A percentile compares a stretch with the other conserved stretches of the same genome.
phyloP scores from a whole-genome alignment of 1,139 yeast species.

The Yamadazyma sp. region DNA sequence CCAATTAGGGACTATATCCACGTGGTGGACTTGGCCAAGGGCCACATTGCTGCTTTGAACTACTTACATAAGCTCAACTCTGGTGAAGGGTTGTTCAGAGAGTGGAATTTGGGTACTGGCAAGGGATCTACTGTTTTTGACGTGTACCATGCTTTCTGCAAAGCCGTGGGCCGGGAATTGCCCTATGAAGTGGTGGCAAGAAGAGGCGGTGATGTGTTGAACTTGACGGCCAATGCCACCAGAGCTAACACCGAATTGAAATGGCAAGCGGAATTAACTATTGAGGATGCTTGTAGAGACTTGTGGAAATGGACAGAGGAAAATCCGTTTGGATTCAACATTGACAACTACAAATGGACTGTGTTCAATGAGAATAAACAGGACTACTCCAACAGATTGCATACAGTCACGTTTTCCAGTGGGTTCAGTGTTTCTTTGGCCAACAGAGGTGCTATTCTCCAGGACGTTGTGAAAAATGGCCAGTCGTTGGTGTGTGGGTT shows the following conservation, averaged over 20 bases:
- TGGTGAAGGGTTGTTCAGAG: constrained; percentile 59
- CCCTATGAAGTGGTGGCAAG: constrained; percentile 67
- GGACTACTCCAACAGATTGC: constrained; percentile 37
- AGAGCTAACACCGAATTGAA: constrained; percentile 66
- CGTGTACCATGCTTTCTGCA: constrained; percentile 64
- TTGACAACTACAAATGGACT: constrained; percentile 38
- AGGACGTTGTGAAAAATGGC: constrained; percentile 37
- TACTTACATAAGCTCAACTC: constrained; percentile 46
- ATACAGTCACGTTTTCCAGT: constrained; percentile 33
- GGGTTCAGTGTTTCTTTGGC: constrained; percentile 45
- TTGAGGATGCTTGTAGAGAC: constrained; percentile 69
- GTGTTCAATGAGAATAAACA: constrained; percentile 22
- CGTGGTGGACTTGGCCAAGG: constrained; percentile 79
- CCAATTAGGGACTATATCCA: constrained; percentile 83
- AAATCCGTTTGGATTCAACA: constrained; percentile 64
- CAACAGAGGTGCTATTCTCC: constrained; percentile 55
- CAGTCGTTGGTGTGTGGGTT: constrained; percentile 34
- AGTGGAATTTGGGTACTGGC: constrained; percentile 86
- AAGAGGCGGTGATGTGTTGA: constrained; percentile 77
- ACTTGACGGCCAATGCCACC: constrained; percentile 69
- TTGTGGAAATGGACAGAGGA: constrained; percentile 77
- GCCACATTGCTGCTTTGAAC: constrained; percentile 71
- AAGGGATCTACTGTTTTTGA: constrained; percentile 77
- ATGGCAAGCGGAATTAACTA: constrained; percentile 60
- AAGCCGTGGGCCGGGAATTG: constrained; percentile 65